Base-by-base conservation (phyloP, 345 rosid genomes). In the Populus alba region DNA sequence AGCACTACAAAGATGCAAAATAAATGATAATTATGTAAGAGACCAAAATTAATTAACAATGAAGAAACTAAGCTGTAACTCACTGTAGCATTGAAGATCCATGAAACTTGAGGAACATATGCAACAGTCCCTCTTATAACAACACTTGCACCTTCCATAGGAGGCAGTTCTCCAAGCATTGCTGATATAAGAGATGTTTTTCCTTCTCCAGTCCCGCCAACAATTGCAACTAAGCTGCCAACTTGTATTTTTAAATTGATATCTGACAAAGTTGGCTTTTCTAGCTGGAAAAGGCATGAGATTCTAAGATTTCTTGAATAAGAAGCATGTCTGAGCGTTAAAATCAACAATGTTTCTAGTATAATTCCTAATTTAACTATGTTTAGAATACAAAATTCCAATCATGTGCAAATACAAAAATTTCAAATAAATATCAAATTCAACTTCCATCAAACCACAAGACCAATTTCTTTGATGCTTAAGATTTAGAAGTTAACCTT, bases 31-130 rank as follows among this genome's bases (percentile, higher is more conserved):
- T 41, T 15, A 6, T 6, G 6, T 13, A 61, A 13, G 37, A 7
- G 16, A 62, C 41, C 25, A 4, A 29, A 15, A 61, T 29, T 6
- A 33, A 25, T 2, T 4, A n/a, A 49, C 27, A 47, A 3, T 17
- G 65, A 47, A 75, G 25, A 66, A 69, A 11, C 16, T 33, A 22
- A 63, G 45, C 25, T 57, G 68, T 35, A 81, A 89, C 93, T 85
- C 85, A 97, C 99, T 72, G 97, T 92, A 45, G 98, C 99, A 86
- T 97, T 97, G 77, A 97, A 97, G 82, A 97, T 97, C 99, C 99
- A 97, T 25, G 98, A 92, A 84, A 97, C 88, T 87, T 97, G 98
- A 80, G 99, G 97, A 81, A 91, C 99, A 91, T 94, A 97, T 81
- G 98, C 97, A 68, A 91, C 91, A 4, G 80, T 82, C 86, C 99